Conservation (phyloP, 495 filamentous ascomycete species). For the Penicillium turbatum region DNA sequence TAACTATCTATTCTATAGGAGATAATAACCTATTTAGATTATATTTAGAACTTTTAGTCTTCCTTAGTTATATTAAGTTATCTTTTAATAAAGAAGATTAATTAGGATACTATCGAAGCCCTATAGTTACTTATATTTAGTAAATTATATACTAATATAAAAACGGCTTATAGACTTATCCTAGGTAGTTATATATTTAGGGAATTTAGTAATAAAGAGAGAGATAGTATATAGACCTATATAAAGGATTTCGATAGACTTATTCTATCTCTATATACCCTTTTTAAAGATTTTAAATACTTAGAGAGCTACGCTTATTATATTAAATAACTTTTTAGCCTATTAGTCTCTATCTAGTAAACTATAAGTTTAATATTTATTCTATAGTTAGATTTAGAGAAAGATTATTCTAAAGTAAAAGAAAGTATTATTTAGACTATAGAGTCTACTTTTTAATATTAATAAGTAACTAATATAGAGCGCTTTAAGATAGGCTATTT, state of each 20-base stretch:
- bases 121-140: slow-evolving; percentile 7
- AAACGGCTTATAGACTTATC: slow-evolving; percentile 4
- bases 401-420: too few species aligned
- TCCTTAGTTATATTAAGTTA: slow-evolving; percentile 1
- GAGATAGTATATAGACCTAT: slow-evolving; percentile 16
- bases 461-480: too few species aligned
- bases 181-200: slow-evolving; percentile 22
- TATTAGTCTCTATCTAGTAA: too few species aligned
- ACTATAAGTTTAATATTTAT: too few species aligned
- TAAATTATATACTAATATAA: slow-evolving; percentile 1
- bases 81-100: slow-evolving; percentile 5
- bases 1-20: slow-evolving; percentile 10
- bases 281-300: slow-evolving; percentile 33
- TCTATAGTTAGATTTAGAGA: too few species aligned
- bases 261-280: slow-evolving; percentile 31
- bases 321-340: too few species aligned
- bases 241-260: slow-evolving; percentile 22
- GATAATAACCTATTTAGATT: slow-evolving; percentile 11
- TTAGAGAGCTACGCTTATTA: too few species aligned
- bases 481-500: too few species aligned
- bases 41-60: slow-evolving; percentile 12
- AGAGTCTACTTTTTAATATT: too few species aligned
- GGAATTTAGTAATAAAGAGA: slow-evolving; percentile 23
- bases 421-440: too few species aligned
- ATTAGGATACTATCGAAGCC: slow-evolving; percentile 2